Base-by-base conservation (phyloP, 2,329 filamentous ascomycete genomes). In the Epichloe amarillans region DNA sequence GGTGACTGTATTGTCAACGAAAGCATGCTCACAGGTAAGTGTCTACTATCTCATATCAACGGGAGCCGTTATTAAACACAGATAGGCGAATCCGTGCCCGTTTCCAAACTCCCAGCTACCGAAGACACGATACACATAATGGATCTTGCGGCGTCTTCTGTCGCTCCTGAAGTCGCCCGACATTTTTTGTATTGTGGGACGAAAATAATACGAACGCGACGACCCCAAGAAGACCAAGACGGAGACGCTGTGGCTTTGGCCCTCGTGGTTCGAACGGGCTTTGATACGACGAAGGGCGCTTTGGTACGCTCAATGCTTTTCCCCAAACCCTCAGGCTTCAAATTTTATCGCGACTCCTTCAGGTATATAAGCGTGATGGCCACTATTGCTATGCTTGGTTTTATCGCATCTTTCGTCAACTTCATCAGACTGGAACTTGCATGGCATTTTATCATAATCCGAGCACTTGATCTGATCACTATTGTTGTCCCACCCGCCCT, bases 1-100 rank as follows among this genome's bases (percentile, higher is more conserved):
- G 94, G 93, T 40, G 94, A 98, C 67, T 96, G 90, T 61, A 97
- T 98, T 55, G 90, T 98, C 57, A 98, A 98, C 61, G 93, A 98
- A 69, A 97, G 93, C 69, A 98, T 98, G 93, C 79, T 98, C 37
- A 98, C 93, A 39, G 68, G 68, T 68, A 57, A 49, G 58, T 33
- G 15, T 81, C 73, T 21, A 17, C n/a, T 41, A 5, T 26, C 26
- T 33, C 26, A 15, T 23, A 35, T 5, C 14, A 15, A 5, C 5
- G 11, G 12, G 38, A 35, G 26, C 26, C 39, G 36, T 12, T 19
- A 5, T 26, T 48, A 5, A 43, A 23, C 12, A 23, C 11, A 12
- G 30, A 6, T 33, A 66, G 86, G 91, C 52, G 93, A 98, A 72
- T 97, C 93, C 40, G 90, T 98, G 4, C 94, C 93, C 2, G 91